Conservation (phyloP, 345 rosid genomes). For the Raphanus sativus region DNA sequence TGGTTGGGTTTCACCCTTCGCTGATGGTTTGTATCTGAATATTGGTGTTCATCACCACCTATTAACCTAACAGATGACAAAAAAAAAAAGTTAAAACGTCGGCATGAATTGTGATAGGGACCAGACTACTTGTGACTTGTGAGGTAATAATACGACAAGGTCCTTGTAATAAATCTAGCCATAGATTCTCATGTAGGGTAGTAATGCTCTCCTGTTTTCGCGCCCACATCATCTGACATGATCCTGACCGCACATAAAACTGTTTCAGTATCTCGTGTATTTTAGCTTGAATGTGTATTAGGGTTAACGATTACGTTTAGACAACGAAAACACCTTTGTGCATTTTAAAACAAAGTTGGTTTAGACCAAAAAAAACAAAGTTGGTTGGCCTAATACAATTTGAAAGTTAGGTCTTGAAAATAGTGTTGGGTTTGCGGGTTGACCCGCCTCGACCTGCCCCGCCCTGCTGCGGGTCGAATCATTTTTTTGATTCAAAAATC, state of each 20-base stretch:
- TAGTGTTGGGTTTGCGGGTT: too few relatives aligned
- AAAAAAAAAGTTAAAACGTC: too few relatives aligned
- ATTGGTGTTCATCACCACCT: too few relatives aligned
- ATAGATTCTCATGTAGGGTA: constrained; percentile 29
- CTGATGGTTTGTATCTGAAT: too few relatives aligned
- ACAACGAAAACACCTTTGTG: background rate
- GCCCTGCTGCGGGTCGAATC: too few relatives aligned
- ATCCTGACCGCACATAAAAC: constrained; percentile 16
- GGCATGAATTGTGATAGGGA: constrained; percentile 23
- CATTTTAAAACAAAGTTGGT: background rate
- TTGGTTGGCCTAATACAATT: constrained; percentile 10
- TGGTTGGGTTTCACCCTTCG: too few relatives aligned
- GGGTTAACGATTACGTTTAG: background rate
- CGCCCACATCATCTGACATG: constrained; percentile 23
- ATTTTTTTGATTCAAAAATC: too few relatives aligned
- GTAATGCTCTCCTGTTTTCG: constrained; percentile 15
- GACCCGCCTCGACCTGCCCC: too few relatives aligned
- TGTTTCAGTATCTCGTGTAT: background rate
- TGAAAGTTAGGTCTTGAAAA: too few relatives aligned
- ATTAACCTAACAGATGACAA: too few relatives aligned
- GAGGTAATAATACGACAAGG: constrained; percentile 12
- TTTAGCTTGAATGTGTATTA: background rate
- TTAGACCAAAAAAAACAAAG: too few relatives aligned
- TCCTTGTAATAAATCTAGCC: constrained; percentile 32
- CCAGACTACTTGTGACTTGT: constrained; percentile 23